These are phyloP conservation scores for Pleurotus eryngii DNA, from an alignment of 768 basidiomycete species.

Conservation along the genomic window DNA sequence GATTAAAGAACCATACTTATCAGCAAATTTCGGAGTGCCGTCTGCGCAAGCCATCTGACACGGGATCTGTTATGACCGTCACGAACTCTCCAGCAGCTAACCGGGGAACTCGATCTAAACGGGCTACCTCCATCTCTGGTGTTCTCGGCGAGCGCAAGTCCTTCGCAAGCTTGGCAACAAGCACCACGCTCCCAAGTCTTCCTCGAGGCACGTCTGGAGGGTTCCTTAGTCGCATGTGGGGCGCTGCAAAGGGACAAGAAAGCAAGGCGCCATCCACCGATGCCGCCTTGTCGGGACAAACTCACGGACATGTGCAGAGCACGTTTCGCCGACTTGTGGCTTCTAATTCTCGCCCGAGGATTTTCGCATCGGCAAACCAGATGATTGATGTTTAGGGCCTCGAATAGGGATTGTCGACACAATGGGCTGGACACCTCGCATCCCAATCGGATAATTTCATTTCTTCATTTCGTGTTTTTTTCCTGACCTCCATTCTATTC, in stretches of 20 bases:
- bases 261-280: background rate
- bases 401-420: background rate
- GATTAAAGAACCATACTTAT: conserved; percentile 27
- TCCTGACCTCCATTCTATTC: background rate
- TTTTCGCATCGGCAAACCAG: conserved; percentile 3
- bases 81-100: conserved; percentile 27
- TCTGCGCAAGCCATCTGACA: conserved; percentile 45
- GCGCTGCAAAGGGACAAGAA: conserved; percentile 42
- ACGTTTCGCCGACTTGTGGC: conserved; percentile 2
- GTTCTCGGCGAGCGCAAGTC: conserved; percentile 11
- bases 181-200: conserved; percentile 37
- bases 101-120: conserved; percentile 15
- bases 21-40: conserved; percentile 25
- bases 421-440: conserved; percentile 4
- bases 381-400: conserved; percentile 1
- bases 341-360: background rate
- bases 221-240: conserved; percentile 77
- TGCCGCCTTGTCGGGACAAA: background rate
- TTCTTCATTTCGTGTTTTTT: background rate
- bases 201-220: conserved; percentile 34
- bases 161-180: conserved; percentile 24
- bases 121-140: conserved; percentile 24
- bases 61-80: conserved; percentile 39
- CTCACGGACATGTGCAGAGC: conserved; percentile 4
- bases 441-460: background rate